phyloP scores from a whole-genome alignment of 306 rosid species.

The Myrica gale region DNA sequence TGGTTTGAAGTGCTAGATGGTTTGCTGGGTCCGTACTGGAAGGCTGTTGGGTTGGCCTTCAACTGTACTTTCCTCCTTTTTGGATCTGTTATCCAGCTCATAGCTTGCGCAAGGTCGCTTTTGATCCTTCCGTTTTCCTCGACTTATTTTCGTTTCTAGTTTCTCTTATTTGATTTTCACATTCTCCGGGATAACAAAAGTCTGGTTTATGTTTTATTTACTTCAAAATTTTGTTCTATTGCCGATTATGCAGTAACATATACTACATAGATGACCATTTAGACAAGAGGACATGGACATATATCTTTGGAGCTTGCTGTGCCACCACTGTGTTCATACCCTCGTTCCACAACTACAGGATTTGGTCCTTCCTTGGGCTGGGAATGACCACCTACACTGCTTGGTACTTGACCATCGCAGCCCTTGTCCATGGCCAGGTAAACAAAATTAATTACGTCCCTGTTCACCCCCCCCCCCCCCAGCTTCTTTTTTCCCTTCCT shows the following conservation, averaged over 20 bases:
- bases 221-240: background rate
- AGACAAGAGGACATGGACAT: conserved; percentile 97
- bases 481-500: background rate
- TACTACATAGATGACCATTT: conserved; percentile 79
- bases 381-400: conserved; percentile 98
- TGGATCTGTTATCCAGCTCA: conserved; percentile 94
- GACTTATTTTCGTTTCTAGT: background rate
- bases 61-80: conserved; percentile 90
- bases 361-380: conserved; percentile 95
- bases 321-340: conserved; percentile 97
- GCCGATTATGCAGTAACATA: conserved; percentile 59
- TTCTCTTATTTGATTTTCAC: background rate
- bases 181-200: background rate
- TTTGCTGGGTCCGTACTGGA: conserved; percentile 88
- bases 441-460: background rate
- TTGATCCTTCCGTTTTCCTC: background rate
- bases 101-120: conserved; percentile 89
- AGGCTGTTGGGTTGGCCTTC: conserved; percentile 84
- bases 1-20: conserved; percentile 98
- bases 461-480: too few species aligned
- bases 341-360: conserved; percentile 88
- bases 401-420: conserved; percentile 88
- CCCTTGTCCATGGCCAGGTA: conserved; percentile 83
- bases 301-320: conserved; percentile 93
- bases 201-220: conserved; percentile 12